Evolutionary conservation across 2,329 filamentous ascomycete genomes (phyloP), one percentile per base, ranked within the genome.

Genomic region (Daldinia eschscholtzii): DNA sequence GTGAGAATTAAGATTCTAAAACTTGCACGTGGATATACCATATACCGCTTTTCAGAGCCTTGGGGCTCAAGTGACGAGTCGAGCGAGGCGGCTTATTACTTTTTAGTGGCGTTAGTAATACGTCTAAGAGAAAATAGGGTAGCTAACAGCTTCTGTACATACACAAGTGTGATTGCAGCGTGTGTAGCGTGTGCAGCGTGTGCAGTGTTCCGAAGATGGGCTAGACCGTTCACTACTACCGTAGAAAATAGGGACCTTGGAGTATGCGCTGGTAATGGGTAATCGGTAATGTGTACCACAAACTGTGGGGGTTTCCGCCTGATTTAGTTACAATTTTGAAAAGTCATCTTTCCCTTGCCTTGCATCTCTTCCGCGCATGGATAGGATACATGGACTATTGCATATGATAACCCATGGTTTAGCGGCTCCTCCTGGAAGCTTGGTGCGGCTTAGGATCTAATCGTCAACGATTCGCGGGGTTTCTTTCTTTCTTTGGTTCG

Each of bases 1-100:
- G 61, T 68, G 55, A 55, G 67, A 61, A 62, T 65, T 30, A 65
- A 70, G 65, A 63, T 70, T 57, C 67, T 18, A 52, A 56, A 39
- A 9, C n/a, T 26, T 57, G 60, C 68, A 65, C 68, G 68, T 68
- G 65, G 59, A 35, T 35, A 10, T 35, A 35, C 7, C 33, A 66
- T 68, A 65, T 57, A 44, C 50, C 52, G 61, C 33, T 55, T 55
- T 62, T 61, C 26, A 50, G 39, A 68, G 65, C 61, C 55, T 64
- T 64, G 60, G 64, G 67, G 60, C 53, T 64, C 23, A 55, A 53
- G 46, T 52, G 37, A 53, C 55, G 59, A 63, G 55, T 64, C 33
- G 61, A 63, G 37, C 20, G 23, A 58, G 53, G 65, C 52, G 55
- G 65, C 57, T 63, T 65, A 63, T 65, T 65, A 58, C 61, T 65